Base-by-base conservation (phyloP, 257 asterid species). In the Mitragyna speciosa region DNA sequence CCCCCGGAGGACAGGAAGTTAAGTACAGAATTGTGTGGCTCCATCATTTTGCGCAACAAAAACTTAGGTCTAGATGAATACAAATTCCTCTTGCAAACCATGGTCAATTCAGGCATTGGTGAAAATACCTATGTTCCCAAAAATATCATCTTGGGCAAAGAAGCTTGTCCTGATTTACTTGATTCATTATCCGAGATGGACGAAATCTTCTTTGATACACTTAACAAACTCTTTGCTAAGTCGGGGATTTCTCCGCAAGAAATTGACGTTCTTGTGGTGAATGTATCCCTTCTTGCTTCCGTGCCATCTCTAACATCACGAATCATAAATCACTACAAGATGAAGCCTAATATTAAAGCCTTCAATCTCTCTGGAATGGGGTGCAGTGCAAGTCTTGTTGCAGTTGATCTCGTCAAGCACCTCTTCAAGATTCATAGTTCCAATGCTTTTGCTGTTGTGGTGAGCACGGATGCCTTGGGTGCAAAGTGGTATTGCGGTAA, bases 291-390 rank as follows among this genome's bases (percentile, higher is more conserved):
- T 8, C 83, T 86, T 12, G 73, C 89, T 16, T 0, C 84, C 0
- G 73, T 64, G 2, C 87, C 87, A 28, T 83, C 87, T 26, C 64
- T 86, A 1, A 49, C 87, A 14, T 28, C 87, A 6, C 78, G 89
- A 17, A 58, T 86, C 4, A 58, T 86, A 12, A 86, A 83, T 26
- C 84, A 78, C 17, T 86, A 86, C 81, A 79, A 86, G 64, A 83
- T 86, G 89, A 83, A 75, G 69, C 17, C 83, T 1, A 63, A 83
- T 43, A 52, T 86, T 7, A 83, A 86, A 77, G 71, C 87, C 19
- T 83, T 81, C 20, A 86, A 86, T 64, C 89, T 86, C 24, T 41
- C 89, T 7, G 89, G 89, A 28, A 86, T 86, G 89, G 89, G 89
- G 14, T 86, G 89, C 30, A 86, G 89, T 61, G 89, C 89, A 0